A percentile compares a stretch with the other conserved stretches of the same genome.
Conservation (phyloP, 768 basidiomycete species). For the Naganishia vaughanmartiniae region DNA sequence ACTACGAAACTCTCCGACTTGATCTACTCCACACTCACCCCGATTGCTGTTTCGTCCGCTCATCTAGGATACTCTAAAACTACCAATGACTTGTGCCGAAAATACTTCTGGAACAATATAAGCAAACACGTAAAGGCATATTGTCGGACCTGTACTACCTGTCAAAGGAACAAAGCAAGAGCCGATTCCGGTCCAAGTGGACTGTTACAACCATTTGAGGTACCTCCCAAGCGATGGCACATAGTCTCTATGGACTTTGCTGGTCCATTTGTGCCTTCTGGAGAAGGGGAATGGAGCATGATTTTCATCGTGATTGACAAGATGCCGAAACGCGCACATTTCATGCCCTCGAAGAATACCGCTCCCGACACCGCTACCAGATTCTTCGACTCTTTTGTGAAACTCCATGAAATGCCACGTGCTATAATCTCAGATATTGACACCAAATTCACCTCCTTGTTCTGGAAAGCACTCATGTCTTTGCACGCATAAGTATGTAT, state of each 20-base stretch:
- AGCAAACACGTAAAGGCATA: no score
- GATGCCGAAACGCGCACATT: constrained; percentile 48
- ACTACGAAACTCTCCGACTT: no score
- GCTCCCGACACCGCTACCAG: constrained; percentile 42
- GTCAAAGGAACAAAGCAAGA: no score
- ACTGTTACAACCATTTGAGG: constrained; percentile 35
- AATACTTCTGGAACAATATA: no score
- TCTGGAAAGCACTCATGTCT: constrained; percentile 54
- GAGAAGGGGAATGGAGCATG: constrained; percentile 44
- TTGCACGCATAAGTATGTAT: no score
- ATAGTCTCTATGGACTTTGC: constrained; percentile 50
- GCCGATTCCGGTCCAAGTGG: no score
- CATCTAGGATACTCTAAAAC: no score
- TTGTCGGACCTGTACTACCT: no score
- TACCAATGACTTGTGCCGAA: no score
- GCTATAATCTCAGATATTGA: constrained; percentile 56
- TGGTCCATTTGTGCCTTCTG: neutral
- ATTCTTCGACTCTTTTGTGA: constrained; percentile 19
- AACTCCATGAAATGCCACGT: constrained; percentile 50
- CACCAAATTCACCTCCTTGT: constrained; percentile 54
- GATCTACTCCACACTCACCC: no score
- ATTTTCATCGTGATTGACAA: constrained; percentile 53
- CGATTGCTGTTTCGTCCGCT: no score
- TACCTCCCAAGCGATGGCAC: constrained; percentile 47
- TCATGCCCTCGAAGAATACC: constrained; percentile 52